Base-by-base conservation (phyloP, 441 rosid species). In the Euphorbia corollata region DNA sequence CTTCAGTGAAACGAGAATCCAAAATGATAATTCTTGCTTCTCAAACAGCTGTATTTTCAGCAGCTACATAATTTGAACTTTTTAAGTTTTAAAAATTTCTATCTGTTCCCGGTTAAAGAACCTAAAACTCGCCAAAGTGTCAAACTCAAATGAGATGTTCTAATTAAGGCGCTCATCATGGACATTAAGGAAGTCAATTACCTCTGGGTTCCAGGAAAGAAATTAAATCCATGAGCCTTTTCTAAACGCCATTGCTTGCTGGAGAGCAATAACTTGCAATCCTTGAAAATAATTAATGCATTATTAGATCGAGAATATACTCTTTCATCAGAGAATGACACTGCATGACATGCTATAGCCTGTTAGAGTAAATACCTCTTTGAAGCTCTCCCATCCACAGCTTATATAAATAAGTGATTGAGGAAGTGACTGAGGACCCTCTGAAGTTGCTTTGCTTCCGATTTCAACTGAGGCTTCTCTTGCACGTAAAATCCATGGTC, bases 371-470 rank as follows among this genome's bases (percentile, higher is more conserved):
- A 61, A 53, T 82, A 90, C 97, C 97, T 85, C 88, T 74, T 90
- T 90, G 75, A 90, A 93, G 85, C 91, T 93, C 73, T 89, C 91
- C 98, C 98, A 93, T 68, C 97, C 96, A 71, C 97, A 90, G 74
- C 98, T 90, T 76, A 93, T 93, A 63, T 93, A 93, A 70, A 90
- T 87, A 57, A 93, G 96, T 54, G 86, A 89, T 73, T 85, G 84
- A 22, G 98, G 98, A 57, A 86, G 84, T 45, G 75, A 71, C 43
- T 75, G 81, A 66, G 59, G 68, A 65, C 72, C 85, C 70, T 83
- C 84, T 22, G 70, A 45, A 61, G 73, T 68, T 72, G 69, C 36
- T 78, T 82, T 81, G 71, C 76, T 82, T 73, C 90, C 85, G 68
- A 86, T 73, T 74, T 82, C 86, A 79, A 86, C 82, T 20, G 91